These are phyloP conservation scores for Cyclotella atomus DNA, from an alignment of 108 stramenopile species.

Conservation along the genomic window DNA sequence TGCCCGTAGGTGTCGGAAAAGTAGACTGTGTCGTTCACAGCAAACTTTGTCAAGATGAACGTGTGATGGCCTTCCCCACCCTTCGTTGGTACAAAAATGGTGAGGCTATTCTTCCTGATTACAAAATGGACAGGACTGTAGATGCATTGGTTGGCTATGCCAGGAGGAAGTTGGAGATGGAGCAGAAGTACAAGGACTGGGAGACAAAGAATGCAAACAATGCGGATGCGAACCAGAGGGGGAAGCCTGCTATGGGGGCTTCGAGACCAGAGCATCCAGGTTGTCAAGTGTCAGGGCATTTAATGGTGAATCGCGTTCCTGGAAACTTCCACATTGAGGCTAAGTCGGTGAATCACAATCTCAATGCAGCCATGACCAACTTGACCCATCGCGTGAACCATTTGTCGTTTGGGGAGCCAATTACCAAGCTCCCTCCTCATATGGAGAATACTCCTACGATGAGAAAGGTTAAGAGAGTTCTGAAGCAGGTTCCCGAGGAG, in stretches of 20 bases:
- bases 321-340: conserved; percentile 99
- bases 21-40: conserved; percentile 91
- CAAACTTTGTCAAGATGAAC: conserved; percentile 82
- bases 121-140: conserved; percentile 92
- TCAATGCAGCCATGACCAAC: conserved; percentile 96
- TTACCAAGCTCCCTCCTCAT: conserved; percentile 47
- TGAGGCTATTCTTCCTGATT: conserved; percentile 86
- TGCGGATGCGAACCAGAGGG: conserved; percentile 37
- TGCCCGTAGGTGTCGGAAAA: conserved; percentile 87
- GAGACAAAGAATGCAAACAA: conserved; percentile 57
- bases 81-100: conserved; percentile 89
- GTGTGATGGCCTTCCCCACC: conserved; percentile 96
- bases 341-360: conserved; percentile 92
- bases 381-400: conserved; percentile 94
- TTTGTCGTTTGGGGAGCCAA: conserved; percentile 90
- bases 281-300: conserved; percentile 79
- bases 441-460: conserved; percentile 46
- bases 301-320: conserved; percentile 93
- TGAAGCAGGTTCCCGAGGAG: conserved; percentile 84
- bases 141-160: conserved; percentile 75
- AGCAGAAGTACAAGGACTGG: conserved; percentile 88
- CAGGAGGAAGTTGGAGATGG: conserved; percentile 82
- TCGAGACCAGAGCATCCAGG: conserved; percentile 88
- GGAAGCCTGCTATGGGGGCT: conserved; percentile 49
- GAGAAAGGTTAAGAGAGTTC: conserved; percentile 72